Evolutionary conservation across 495 filamentous ascomycete species (phyloP).

Genomic region (Talaromyces borbonicus): DNA sequence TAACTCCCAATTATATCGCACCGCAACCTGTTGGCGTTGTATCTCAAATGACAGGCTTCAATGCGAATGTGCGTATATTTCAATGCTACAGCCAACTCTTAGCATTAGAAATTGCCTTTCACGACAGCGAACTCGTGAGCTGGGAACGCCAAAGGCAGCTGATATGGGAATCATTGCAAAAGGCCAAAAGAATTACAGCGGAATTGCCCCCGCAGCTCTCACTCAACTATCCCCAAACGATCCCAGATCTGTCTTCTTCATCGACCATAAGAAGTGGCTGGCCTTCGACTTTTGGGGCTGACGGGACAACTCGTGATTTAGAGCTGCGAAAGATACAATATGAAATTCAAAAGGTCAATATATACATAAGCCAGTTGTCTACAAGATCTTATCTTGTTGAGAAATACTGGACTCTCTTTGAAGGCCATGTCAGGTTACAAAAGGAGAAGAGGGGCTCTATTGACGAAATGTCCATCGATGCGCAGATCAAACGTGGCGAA

Average conservation of each 20-base stretch:
- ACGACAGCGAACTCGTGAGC: conserved; percentile 56
- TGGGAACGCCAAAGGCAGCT: conserved; percentile 61
- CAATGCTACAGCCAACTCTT: conserved; percentile 57
- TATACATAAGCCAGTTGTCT: conserved; percentile 63
- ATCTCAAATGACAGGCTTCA: conserved; percentile 64
- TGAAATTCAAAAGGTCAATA: conserved; percentile 79
- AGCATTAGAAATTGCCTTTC: conserved; percentile 64
- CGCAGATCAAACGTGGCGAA: not conserved
- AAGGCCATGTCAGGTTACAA: conserved; percentile 23
- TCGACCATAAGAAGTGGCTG: not conserved
- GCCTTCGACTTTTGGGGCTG: conserved; percentile 10
- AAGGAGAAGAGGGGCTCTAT: not conserved
- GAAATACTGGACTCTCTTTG: conserved; percentile 61
- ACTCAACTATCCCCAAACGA: conserved; percentile 23
- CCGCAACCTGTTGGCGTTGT: conserved; percentile 52
- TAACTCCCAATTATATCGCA: conserved; percentile 51
- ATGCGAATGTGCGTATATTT: conserved; percentile 62
- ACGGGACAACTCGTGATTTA: conserved; percentile 16
- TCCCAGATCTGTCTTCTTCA: not conserved
- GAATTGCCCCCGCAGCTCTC: conserved; percentile 51
- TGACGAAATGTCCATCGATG: not conserved
- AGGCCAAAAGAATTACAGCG: conserved; percentile 49
- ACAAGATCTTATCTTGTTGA: conserved; percentile 76
- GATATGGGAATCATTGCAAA: conserved; percentile 49
- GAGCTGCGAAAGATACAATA: conserved; percentile 49